Evolutionary conservation across 2,329 filamentous ascomycete species (phyloP).

Genomic region (Diplodia mutila): DNA sequence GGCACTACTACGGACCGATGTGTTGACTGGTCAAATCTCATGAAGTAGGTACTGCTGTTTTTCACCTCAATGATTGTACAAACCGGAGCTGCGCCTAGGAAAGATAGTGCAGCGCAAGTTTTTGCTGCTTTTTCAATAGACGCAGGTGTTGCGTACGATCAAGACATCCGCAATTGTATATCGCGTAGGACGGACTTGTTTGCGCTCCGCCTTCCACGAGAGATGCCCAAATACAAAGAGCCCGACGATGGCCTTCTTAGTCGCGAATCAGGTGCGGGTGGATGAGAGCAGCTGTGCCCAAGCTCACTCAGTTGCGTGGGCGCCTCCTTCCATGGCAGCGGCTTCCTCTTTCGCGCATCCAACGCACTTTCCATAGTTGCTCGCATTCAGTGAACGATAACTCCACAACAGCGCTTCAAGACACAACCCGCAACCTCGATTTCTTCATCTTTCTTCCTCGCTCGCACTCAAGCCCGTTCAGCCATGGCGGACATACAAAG

Average conservation of each 20-base stretch:
- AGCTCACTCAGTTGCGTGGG: not conserved
- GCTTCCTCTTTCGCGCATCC: not conserved
- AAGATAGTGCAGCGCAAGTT: not conserved
- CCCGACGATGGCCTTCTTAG: not conserved
- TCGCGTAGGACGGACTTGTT: not conserved
- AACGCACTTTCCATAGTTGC: not conserved
- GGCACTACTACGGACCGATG: not conserved
- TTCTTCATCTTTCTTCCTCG: not conserved
- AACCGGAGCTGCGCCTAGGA: not conserved
- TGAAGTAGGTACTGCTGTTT: not conserved
- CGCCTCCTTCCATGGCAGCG: not conserved
- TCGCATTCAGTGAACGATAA: not conserved
- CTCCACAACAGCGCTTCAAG: not conserved
- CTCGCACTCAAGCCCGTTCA: not conserved
- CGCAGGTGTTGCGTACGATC: not conserved
- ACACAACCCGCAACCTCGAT: not conserved
- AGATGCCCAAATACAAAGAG: not conserved
- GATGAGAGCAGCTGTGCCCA: not conserved
- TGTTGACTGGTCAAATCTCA: not conserved
- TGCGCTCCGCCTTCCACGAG: not conserved
- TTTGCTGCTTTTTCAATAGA: not conserved
- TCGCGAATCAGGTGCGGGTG: not conserved
- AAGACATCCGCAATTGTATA: not conserved
- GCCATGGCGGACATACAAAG: constrained; percentile 19
- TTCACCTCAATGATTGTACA: not conserved